Percentiles rank a stretch among this genome's conserved stretches.
phyloP scores from a whole-genome alignment of 2,329 filamentous ascomycete genomes.

The Venturia carpophila region DNA sequence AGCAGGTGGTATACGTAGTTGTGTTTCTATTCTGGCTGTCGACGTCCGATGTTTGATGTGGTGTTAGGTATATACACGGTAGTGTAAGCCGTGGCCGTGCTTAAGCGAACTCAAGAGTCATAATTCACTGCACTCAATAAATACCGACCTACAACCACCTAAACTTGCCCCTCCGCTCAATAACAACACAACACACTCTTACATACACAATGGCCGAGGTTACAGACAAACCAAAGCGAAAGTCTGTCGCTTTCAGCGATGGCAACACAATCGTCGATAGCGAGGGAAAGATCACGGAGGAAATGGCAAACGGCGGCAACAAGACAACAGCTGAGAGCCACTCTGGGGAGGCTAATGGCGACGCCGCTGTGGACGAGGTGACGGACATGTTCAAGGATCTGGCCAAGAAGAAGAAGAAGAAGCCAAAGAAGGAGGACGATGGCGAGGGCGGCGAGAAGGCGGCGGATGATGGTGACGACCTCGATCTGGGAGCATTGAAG shows the following conservation, averaged over 20 bases:
- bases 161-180: background rate
- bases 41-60: background rate
- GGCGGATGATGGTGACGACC: conserved; percentile 50
- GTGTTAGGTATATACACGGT: background rate
- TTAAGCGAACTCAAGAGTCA: background rate
- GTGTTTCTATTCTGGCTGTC: background rate
- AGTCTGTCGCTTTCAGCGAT: conserved; percentile 90
- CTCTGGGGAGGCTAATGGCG: conserved; percentile 35
- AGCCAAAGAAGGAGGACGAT: conserved; percentile 47
- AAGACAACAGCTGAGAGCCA: conserved; percentile 79
- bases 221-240: conserved; percentile 45
- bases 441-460: conserved; percentile 38
- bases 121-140: background rate
- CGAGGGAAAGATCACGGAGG: conserved; percentile 76
- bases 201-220: conserved; percentile 46
- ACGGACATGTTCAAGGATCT: conserved; percentile 56
- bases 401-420: conserved; percentile 69
- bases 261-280: conserved; percentile 79
- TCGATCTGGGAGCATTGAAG: conserved; percentile 60
- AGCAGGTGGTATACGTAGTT: background rate
- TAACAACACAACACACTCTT: conserved; percentile 20
- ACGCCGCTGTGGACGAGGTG: conserved; percentile 56
- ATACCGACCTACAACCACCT: too few species aligned
- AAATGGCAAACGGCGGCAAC: conserved; percentile 63
- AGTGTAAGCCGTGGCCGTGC: background rate